Evolutionary conservation across 305 asterid genomes (phyloP), one percentile per base, ranked within the genome.

Genomic region (Rubia peregrina): DNA sequence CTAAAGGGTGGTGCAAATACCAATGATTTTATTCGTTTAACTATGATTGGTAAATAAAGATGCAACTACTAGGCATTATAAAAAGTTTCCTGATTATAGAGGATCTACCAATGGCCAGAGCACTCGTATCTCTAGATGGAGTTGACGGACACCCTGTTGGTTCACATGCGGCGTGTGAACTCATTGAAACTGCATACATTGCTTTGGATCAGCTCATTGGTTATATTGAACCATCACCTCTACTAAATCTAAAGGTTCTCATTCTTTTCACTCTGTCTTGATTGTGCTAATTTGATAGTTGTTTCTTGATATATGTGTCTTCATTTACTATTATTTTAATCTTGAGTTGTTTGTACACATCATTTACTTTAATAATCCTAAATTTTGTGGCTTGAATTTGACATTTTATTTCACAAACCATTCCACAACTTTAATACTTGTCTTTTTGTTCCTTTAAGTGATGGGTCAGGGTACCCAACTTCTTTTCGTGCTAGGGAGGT

Each of bases 141-240:
- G n/a, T n/a, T n/a, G 91, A 86, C 73, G 98, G 92, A 65, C 94
- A 83, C 79, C 94, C 99, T 62, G 98, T 92, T 81, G 98, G 99
- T 65, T 76, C 97, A 44, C 73, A 90, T 85, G n/a, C n/a, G n/a
- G n/a, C n/a, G n/a, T n/a, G n/a, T n/a, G n/a, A n/a, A n/a, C 96
- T 95, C 73, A 82, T 95, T 22, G 99, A 95, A 85, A 91, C 91
- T 71, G 89, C 96, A 61, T 95, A 95, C 80, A 83, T 98, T 92
- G 99, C 99, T 75, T 76, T 95, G 81, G 98, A 95, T 88, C 95
- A 86, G 80, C 99, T 98, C 48, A 81, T n/a, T n/a, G n/a, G n/a
- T n/a, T n/a, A n/a, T n/a, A n/a, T n/a, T n/a, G n/a, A n/a, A n/a
- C n/a, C n/a, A 40, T 95, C 99, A 24, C 97, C 99, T 65, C 85